phyloP scores from a whole-genome alignment of 352 stramenopile species.

The Pythium plurisporium region DNA sequence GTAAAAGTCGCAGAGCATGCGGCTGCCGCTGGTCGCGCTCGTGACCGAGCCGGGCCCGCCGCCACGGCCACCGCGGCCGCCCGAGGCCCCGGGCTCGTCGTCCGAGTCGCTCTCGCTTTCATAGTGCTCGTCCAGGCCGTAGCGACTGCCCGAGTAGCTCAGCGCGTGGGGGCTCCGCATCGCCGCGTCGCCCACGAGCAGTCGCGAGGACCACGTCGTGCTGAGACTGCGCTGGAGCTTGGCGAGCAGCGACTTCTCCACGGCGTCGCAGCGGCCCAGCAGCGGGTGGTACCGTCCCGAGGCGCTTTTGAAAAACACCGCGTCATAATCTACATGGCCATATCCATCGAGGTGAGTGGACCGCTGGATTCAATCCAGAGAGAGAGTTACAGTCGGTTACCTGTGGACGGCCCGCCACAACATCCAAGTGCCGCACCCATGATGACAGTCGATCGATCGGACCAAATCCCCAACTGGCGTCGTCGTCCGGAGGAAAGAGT shows the following conservation, averaged over 20 bases:
- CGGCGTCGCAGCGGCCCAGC: conserved; percentile 16
- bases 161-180: not conserved
- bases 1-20: conserved; percentile 78
- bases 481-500: conserved; percentile 1
- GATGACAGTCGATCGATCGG: conserved; percentile 5
- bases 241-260: conserved; percentile 38
- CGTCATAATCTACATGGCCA: conserved; percentile 13
- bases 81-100: not conserved
- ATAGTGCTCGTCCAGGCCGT: conserved; percentile 12
- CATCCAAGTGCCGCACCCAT: conserved; percentile 66
- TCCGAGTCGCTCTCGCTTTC: conserved; percentile 23
- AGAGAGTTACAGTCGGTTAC: not conserved
- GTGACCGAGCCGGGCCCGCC: conserved; percentile 19
- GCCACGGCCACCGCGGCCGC: not conserved
- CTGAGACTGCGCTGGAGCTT: conserved; percentile 58
- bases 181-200: not conserved
- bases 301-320: conserved; percentile 9
- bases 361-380: not conserved
- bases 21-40: conserved; percentile 58
- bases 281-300: conserved; percentile 21
- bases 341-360: conserved; percentile 1
- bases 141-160: conserved; percentile 8
- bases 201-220: conserved; percentile 21
- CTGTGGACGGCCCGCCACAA: conserved; percentile 28
- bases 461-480: conserved; percentile 5